phyloP scores from a whole-genome alignment of 2,329 filamentous ascomycete genomes.

The Colletotrichum orchidophilum region DNA sequence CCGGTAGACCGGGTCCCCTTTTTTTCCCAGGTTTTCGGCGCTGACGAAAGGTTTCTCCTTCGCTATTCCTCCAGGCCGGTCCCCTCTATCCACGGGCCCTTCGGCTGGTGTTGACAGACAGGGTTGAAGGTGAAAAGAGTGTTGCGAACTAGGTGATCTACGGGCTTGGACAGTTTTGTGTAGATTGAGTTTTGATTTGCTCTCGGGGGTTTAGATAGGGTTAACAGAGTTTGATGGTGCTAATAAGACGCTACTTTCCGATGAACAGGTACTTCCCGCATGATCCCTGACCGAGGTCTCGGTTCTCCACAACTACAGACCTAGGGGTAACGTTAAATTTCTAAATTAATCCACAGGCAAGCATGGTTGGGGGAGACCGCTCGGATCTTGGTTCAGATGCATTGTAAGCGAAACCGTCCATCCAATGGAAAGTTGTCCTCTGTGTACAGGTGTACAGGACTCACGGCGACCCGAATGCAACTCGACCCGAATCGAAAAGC shows the following conservation, averaged over 20 bases:
- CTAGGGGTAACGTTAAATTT: slow-evolving; percentile 22
- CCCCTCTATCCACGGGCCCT: slow-evolving; percentile 26
- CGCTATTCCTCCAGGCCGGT: slow-evolving; percentile 15
- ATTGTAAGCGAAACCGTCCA: neutral
- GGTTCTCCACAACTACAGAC: neutral
- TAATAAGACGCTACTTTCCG: neutral
- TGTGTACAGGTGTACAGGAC: neutral
- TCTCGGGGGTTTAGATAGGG: slow-evolving; percentile 2
- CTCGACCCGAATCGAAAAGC: neutral
- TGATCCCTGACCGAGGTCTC: neutral
- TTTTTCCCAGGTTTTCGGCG: neutral
- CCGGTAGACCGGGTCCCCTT: neutral
- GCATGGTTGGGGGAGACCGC: neutral
- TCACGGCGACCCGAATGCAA: neutral
- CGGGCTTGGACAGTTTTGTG: neutral
- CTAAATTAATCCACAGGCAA: slow-evolving; percentile 21
- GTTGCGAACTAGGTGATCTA: neutral
- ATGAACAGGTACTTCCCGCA: neutral
- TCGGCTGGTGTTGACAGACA: slow-evolving; percentile 21
- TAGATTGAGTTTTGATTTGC: slow-evolving; percentile 2
- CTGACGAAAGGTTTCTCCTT: slow-evolving; percentile 2
- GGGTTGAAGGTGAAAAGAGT: neutral
- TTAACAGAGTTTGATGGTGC: slow-evolving; percentile 2
- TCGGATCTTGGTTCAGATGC: neutral
- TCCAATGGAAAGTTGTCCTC: neutral